Evolutionary conservation across 139 green algal species (phyloP).

Genomic region (Tetradesmus obliquus): DNA sequence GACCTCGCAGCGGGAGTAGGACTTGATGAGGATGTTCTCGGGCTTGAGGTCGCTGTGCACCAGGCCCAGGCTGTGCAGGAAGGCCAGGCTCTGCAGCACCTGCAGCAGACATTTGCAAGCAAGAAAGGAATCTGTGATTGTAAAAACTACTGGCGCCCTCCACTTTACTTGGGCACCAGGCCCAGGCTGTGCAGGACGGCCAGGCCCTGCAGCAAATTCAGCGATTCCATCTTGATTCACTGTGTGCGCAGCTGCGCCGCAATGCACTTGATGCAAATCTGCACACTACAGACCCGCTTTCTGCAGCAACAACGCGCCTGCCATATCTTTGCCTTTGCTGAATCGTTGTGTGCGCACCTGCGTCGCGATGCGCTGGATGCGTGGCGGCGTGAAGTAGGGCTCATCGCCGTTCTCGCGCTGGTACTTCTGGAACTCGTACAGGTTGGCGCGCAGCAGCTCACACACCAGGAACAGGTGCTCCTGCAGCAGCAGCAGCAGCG

Average conservation of each 20-base stretch:
- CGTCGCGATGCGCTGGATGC: constrained; percentile 88
- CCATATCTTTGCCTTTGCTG: too few species aligned
- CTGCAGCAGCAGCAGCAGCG: constrained; percentile 48
- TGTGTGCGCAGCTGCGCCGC: constrained; percentile 72
- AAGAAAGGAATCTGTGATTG: background rate
- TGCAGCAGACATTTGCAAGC: constrained; percentile 50
- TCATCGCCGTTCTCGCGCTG: constrained; percentile 84
- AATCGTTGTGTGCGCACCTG: too few species aligned
- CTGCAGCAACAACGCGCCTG: too few species aligned
- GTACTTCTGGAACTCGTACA: constrained; percentile 99
- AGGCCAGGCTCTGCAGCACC: constrained; percentile 82
- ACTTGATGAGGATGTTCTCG: constrained; percentile 98
- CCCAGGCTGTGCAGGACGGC: constrained; percentile 91
- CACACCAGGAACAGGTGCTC: constrained; percentile 98
- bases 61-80: constrained; percentile 91
- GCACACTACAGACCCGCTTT: too few species aligned
- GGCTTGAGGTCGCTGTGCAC: constrained; percentile 98
- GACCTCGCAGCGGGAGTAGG: constrained; percentile 81
- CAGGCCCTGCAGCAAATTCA: constrained; percentile 78
- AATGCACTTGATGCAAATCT: constrained; percentile 93
- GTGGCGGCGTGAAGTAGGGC: constrained; percentile 92
- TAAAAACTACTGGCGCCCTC: too few species aligned
- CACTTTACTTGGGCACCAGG: too few species aligned
- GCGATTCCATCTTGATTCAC: background rate
- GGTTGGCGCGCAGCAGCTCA: constrained; percentile 96